phyloP scores from a whole-genome alignment of 2,329 filamentous ascomycete species.

The Aschersonia sp. region DNA sequence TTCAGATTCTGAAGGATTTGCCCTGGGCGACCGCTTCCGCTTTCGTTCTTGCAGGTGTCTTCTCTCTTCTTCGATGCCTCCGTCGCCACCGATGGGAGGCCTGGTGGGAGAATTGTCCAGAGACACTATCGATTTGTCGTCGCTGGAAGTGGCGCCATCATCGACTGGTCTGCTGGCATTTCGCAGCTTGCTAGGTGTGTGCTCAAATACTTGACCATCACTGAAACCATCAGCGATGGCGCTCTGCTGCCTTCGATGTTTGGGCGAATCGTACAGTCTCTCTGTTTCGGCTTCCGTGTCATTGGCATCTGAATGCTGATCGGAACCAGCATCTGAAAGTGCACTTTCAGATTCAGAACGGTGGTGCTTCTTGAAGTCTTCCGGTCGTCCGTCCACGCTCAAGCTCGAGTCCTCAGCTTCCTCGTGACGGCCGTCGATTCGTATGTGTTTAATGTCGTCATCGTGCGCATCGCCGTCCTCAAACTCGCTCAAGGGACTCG shows the following conservation, averaged over 20 bases:
- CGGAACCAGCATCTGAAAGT: constrained; percentile 37
- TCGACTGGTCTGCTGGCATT: constrained; percentile 19
- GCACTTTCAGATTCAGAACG: constrained; percentile 35
- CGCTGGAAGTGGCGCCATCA: constrained; percentile 26
- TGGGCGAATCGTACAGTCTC: constrained; percentile 78
- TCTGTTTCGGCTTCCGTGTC: constrained; percentile 88
- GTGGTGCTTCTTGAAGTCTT: constrained; percentile 10
- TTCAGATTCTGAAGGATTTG: constrained; percentile 29
- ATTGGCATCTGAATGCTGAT: constrained; percentile 29
- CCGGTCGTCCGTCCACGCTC: constrained; percentile 12
- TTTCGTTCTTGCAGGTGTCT: constrained; percentile 26
- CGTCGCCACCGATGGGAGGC: constrained; percentile 11
- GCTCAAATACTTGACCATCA: constrained; percentile 41
- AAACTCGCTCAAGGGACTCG: constrained; percentile 86
- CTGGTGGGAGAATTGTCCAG: constrained; percentile 22
- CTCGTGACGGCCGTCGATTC: constrained; percentile 22
- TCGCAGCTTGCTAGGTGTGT: constrained; percentile 65
- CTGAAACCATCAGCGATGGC: constrained; percentile 44
- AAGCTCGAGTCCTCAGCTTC: constrained; percentile 16
- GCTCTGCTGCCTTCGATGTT: constrained; percentile 47
- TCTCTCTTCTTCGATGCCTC: constrained; percentile 15
- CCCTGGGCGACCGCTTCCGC: constrained; percentile 32
- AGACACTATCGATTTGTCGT: constrained; percentile 20
- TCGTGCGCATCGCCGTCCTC: constrained; percentile 65
- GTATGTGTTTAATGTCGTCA: constrained; percentile 49